Base-by-base conservation (phyloP, 2,329 filamentous ascomycete species). In the Fusarium oligoseptatum region DNA sequence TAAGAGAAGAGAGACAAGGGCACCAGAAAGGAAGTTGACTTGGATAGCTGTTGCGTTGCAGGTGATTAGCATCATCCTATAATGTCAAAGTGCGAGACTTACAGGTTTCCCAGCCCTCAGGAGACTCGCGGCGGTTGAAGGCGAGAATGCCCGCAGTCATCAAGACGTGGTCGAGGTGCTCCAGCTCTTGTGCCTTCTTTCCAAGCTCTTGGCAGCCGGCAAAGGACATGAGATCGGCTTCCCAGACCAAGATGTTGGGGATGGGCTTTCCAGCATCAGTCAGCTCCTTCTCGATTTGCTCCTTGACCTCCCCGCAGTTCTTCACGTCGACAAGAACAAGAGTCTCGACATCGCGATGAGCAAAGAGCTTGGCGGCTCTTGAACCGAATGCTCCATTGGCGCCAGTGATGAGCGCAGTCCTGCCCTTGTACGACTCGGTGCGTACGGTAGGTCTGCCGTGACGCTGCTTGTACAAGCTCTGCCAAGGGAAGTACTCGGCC, bases 61-160 rank as follows among this genome's bases (percentile, higher is more conserved):
- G 45, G 61, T 48, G 10, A 63, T 70, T 48, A 70, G 58, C 60
- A 60, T 12, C 14, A 27, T 37, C 12, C 61, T 58, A 32, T 7
- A 43, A 17, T 12, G n/a, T 9, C 6, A 20, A 11, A 2, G 34
- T 4, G 4, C 6, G 12, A 24, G 22, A 77, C 81, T 77, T 66
- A 81, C 80, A 81, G 1, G 80, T 82, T 77, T 84, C 82, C 82
- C 82, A 84, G 48, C 82, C 82, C 66, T 84, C 82, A 7, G 82
- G 81, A 9, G 82, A 83, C 62, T 80, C 78, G 66, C 79, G 79
- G 39, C 81, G 80, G 27, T 82, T 70, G 22, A 83, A 84, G 22
- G 82, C 71, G 4, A 84, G 74, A n/a, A 84, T 83, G 0, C 82
- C 82, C 10, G 82, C 82, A 0, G 82, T 82, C 77, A 83, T 74